phyloP scores from a whole-genome alignment of 805 yeast genomes.

The Cyberlindnera maclurae region DNA sequence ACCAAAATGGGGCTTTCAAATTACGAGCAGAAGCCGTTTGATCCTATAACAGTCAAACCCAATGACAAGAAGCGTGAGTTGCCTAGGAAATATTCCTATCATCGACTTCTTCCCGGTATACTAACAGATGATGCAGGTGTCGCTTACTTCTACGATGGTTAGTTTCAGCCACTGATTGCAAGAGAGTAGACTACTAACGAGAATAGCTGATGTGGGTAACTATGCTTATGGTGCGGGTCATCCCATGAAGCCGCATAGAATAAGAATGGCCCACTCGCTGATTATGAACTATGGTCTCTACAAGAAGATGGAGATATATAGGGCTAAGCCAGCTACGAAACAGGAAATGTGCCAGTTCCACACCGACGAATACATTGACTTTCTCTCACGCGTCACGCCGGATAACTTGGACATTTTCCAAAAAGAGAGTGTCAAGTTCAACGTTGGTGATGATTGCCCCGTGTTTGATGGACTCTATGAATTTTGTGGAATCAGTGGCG shows the following conservation, averaged over 20 bases:
- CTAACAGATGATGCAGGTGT: conserved; percentile 30
- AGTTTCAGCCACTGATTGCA: background rate
- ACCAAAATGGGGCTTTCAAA: conserved; percentile 17
- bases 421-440: conserved; percentile 85
- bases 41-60: conserved; percentile 49
- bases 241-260: conserved; percentile 98
- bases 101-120: background rate
- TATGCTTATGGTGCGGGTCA: conserved; percentile 98
- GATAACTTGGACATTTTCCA: conserved; percentile 83
- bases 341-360: conserved; percentile 98
- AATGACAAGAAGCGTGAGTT: conserved; percentile 42
- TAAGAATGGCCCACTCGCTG: conserved; percentile 96
- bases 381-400: conserved; percentile 83
- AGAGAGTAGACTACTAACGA: background rate
- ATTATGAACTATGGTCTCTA: conserved; percentile 96
- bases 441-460: conserved; percentile 93
- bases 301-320: conserved; percentile 87
- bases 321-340: conserved; percentile 96
- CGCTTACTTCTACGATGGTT: conserved; percentile 68
- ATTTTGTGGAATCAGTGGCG: conserved; percentile 74
- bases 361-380: conserved; percentile 95
- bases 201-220: conserved; percentile 81
- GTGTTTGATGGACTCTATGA: conserved; percentile 75
- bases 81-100: background rate
- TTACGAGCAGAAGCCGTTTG: conserved; percentile 47